Evolutionary conservation across 2,329 filamentous ascomycete species (phyloP), one percentile per base, ranked within the genome.

Genomic region (Geoglossum cookeanum): DNA sequence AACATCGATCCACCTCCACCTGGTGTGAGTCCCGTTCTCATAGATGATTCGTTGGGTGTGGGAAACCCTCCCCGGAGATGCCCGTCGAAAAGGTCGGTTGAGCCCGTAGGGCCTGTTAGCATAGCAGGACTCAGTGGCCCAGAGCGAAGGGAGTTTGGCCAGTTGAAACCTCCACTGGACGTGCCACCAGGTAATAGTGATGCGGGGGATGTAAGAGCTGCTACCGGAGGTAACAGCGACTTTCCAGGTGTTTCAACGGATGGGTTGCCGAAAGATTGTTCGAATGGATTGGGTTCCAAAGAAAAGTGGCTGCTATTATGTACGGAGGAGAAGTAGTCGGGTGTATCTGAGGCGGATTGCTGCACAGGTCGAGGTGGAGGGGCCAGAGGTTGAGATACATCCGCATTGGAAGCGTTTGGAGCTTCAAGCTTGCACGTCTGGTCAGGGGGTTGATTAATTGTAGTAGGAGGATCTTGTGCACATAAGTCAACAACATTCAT

Each of bases 1-100:
- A 97, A 97, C 88, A 97, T 97, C 64, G 90, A 94, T 64, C 90
- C 91, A 68, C 90, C 89, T 63, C 91, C 91, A 60, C 92, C 92
- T 54, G 92, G 92, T 56, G 92, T 97, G 63, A 97, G 72, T 58
- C 92, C 92, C 59, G 89, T 92, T 60, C 92, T 79, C 56, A 97
- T 74, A 2, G 88, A 94, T 6, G 91, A 97, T 72, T 98, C 92
- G 79, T 96, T 96, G 0, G 91, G 91, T 3, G 92, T 97, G 3
- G 89, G 87, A 66, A 95, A 95, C 57, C 87, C 86, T 64, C 88
- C 83, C 62, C 86, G 81, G 61, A 94, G 84, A 66, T 84, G 80
- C 56, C 83, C 83, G 65, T 94, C 88, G 67, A 96, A 95, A 72
- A 96, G 97, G 68, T 96, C 89, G 68, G 79, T 85, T 57, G 72